Evolutionary conservation across 2,329 filamentous ascomycete genomes (phyloP).

Genomic region (Pseudocercospora fuligena): DNA sequence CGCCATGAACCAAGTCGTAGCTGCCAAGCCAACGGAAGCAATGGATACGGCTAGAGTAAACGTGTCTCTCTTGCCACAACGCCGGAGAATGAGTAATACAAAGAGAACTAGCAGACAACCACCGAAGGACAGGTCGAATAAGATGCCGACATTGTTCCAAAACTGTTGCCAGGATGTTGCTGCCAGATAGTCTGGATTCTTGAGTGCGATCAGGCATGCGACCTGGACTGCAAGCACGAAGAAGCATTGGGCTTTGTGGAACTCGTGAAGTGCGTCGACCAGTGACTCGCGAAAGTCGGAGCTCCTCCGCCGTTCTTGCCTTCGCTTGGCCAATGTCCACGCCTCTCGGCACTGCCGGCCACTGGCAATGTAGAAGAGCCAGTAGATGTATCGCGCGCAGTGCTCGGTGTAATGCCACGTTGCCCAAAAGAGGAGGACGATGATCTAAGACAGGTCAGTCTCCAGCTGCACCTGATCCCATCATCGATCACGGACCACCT

Average conservation of each 20-base stretch:
- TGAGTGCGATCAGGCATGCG: conserved; percentile 22
- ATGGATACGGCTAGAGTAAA: conserved; percentile 19
- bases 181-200: conserved; percentile 20
- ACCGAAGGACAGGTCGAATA: conserved; percentile 23
- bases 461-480: not conserved
- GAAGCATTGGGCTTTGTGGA: conserved; percentile 28
- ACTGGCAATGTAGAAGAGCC: not conserved
- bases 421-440: conserved; percentile 21
- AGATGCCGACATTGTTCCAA: conserved; percentile 25
- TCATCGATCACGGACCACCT: not conserved
- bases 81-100: conserved; percentile 18
- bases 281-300: conserved; percentile 12
- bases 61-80: conserved; percentile 17
- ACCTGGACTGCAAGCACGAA: conserved; percentile 29
- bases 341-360: not conserved
- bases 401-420: conserved; percentile 22
- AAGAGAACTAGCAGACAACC: conserved; percentile 25
- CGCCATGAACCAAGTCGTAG: conserved; percentile 21
- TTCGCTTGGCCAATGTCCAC: not conserved
- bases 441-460: not conserved
- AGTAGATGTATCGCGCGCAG: conserved; percentile 14
- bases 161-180: conserved; percentile 16
- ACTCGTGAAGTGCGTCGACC: conserved; percentile 21
- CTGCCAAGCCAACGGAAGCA: conserved; percentile 18
- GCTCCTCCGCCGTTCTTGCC: conserved; percentile 11